Conservation (phyloP, 2,329 filamentous ascomycete genomes). For the Cercospora brassicicola region DNA sequence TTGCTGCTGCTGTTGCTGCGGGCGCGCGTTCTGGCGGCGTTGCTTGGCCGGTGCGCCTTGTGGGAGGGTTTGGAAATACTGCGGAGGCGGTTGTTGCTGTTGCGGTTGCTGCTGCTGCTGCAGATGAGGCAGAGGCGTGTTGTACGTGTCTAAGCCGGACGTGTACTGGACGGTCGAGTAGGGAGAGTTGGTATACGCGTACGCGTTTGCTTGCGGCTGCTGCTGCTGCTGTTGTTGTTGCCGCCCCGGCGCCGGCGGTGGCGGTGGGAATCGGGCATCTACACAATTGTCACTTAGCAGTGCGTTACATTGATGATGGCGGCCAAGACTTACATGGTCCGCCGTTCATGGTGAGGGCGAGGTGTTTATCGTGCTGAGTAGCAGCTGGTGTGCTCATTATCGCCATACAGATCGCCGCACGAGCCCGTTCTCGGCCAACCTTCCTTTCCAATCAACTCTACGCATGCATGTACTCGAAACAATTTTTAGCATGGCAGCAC, state of each 20-base stretch:
- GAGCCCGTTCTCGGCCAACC: neutral
- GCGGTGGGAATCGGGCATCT: slow-evolving; percentile 1
- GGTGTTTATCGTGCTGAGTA: neutral
- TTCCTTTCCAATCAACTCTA: neutral
- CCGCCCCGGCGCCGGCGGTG: slow-evolving; percentile 9
- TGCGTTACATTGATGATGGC: neutral
- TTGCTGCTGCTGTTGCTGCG: slow-evolving; percentile 21
- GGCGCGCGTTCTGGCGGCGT: slow-evolving; percentile 20
- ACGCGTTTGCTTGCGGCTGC: slow-evolving; percentile 5
- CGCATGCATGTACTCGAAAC: neutral
- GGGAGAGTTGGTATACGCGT: neutral
- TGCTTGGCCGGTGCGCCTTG: slow-evolving; percentile 16
- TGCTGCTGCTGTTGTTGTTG: slow-evolving; percentile 16
- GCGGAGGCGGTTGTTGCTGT: slow-evolving; percentile 11
- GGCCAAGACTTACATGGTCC: slow-evolving; percentile 9
- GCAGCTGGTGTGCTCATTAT: slow-evolving; percentile 12
- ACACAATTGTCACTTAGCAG: neutral
- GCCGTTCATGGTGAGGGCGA: neutral
- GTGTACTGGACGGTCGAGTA: slow-evolving; percentile 1
- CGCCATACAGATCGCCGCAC: neutral
- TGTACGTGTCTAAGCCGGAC: neutral
- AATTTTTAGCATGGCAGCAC: no score
- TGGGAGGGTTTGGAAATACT: slow-evolving; percentile 22
- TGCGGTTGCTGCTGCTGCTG: slow-evolving; percentile 7
- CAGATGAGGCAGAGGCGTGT: slow-evolving; percentile 1